These are phyloP conservation scores for Xerocomus brunneocitrinus DNA, from an alignment of 768 basidiomycete species.

Conservation along the genomic window DNA sequence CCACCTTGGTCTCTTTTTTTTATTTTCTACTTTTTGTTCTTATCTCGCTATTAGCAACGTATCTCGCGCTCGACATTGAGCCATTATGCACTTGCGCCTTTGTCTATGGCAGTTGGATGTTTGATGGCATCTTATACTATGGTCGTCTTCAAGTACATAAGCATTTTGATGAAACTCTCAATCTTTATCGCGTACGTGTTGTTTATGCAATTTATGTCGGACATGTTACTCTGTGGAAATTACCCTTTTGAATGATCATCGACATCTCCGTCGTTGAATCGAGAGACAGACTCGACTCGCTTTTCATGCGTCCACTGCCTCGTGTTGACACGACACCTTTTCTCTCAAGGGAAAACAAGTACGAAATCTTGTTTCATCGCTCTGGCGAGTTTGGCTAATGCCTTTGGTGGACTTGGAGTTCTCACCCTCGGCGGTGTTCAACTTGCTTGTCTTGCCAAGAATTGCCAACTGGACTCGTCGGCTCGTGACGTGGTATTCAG, in stretches of 20 bases:
- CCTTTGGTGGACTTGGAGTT: not conserved
- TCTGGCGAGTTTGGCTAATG: not conserved
- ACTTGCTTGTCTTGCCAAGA: not conserved
- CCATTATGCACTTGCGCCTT: not conserved
- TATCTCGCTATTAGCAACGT: not conserved
- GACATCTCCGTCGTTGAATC: not conserved
- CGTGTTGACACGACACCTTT: not conserved
- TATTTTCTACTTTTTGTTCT: not conserved
- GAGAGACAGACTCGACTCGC: not conserved
- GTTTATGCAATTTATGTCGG: constrained; percentile 1
- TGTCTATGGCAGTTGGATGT: not conserved
- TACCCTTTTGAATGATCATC: not conserved
- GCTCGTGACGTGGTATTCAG: too few relatives aligned
- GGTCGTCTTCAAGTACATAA: not conserved
- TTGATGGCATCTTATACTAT: not conserved
- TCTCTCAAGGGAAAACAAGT: not conserved
- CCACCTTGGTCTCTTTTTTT: not conserved
- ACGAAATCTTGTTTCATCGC: not conserved
- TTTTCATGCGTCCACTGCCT: not conserved
- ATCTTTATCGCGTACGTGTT: not conserved
- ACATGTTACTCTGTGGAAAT: not conserved
- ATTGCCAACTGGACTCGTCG: not conserved
- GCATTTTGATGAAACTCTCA: not conserved
- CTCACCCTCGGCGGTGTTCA: not conserved
- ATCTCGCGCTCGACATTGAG: constrained; percentile 7